Evolutionary conservation across 1,284 basidiomycete species (phyloP).

Genomic region (Hemileia vastatrix): DNA sequence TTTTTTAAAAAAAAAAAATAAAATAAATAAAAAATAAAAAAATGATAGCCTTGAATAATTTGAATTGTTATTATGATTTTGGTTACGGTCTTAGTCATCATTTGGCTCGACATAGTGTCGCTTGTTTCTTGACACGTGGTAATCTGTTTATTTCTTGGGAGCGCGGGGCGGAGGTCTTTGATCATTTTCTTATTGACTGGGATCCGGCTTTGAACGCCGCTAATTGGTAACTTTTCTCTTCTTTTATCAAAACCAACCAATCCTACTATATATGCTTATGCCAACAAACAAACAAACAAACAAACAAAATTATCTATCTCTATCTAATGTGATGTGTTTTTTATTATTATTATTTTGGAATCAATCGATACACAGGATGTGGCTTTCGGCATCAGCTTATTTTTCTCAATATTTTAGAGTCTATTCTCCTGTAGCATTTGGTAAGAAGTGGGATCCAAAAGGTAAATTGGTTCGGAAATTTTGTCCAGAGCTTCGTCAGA

Average conservation of each 20-base stretch:
- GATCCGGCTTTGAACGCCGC: slow-evolving; percentile 47
- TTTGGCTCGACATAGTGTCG: slow-evolving; percentile 51
- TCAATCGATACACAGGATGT: slow-evolving; percentile 43
- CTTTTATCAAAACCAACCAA: background rate
- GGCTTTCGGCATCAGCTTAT: slow-evolving; percentile 49
- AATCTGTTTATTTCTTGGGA: slow-evolving; percentile 55
- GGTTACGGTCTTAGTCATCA: slow-evolving; percentile 43
- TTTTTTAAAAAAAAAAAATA: too few relatives aligned
- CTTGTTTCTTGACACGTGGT: slow-evolving; percentile 52
- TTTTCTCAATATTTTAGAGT: slow-evolving; percentile 46
- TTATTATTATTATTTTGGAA: background rate
- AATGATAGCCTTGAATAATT: too few relatives aligned
- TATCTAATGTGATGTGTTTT: background rate
- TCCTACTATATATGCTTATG: background rate
- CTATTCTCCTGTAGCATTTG: slow-evolving; percentile 48
- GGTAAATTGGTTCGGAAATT: slow-evolving; percentile 48
- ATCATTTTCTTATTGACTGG: slow-evolving; percentile 47
- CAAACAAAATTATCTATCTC: too few relatives aligned
- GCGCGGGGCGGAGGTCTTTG: slow-evolving; percentile 52
- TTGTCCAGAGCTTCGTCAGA: slow-evolving; percentile 47
- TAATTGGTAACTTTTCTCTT: slow-evolving; percentile 42
- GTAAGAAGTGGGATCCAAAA: slow-evolving; percentile 48
- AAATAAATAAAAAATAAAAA: too few relatives aligned
- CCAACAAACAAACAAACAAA: too few relatives aligned
- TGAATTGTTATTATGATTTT: too few relatives aligned